Base-by-base conservation (phyloP, 306 rosid genomes). In the Nissolia schottii region DNA sequence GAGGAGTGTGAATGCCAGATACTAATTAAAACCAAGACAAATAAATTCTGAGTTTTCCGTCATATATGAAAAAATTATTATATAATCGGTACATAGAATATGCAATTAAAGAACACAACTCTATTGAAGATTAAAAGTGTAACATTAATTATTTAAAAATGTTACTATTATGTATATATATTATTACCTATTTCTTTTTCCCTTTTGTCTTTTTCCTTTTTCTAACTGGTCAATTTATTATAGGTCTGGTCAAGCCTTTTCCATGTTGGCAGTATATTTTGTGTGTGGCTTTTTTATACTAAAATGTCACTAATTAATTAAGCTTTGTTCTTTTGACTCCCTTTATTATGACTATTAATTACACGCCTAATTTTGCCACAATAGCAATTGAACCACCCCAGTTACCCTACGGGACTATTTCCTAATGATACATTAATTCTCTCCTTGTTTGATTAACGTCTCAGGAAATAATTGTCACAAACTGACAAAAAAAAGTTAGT, bases 221-320 rank as follows among this genome's bases (percentile, higher is more conserved):
- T 64, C 3, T 10, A 57, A 35, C 7, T 0, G 70, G 64, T 29
- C 46, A 67, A 46, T 58, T 41, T 55, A 31, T 15, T 16, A 38
- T 29, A 65, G 11, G 49, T 59, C 32, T 5, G 75, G 69, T 67
- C 80, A 76, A 68, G 28, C 77, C 37, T 77, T 68, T 48, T 46
- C 6, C 1, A 11, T 59, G 8, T 46, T 5, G 20, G 5, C 35
- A 38, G 38, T 54, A 29, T 38, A 5, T 18, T 61, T 19, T 7
- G 16, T 6, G 68, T 9, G 4, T 35, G 11, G 25, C 27, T 77
- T 65, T 77, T 65, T 77, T 67, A 74, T 25, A 18, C 55, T 18
- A 41, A 32, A 32, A 48, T 68, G 37, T 57, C 49, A 68, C 53
- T n/a, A n/a, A n/a, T n/a, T n/a, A n/a, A n/a, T n/a, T 49, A 18